Conservation (phyloP, 202 grass and related monocot genomes). For the Dendrocalamus latiflorus region DNA sequence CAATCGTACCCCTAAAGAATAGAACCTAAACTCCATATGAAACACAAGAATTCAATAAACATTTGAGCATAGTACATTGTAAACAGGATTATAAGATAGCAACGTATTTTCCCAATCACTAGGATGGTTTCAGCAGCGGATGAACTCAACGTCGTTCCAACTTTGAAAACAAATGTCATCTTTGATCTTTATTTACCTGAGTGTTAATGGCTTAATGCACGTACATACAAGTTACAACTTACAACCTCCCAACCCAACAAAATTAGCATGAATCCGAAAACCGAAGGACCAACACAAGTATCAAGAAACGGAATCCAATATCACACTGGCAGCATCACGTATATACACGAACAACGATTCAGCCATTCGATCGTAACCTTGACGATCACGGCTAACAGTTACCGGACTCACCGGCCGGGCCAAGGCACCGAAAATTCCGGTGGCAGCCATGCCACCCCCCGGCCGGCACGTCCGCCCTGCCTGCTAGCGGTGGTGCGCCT, state of each 20-base stretch:
- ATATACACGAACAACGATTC: neutral
- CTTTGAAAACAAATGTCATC: neutral
- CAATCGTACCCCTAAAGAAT: too few species aligned
- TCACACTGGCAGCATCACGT: neutral
- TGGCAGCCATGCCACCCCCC: neutral
- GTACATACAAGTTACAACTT: conserved; percentile 33
- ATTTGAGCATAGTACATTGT: neutral
- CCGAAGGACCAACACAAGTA: neutral
- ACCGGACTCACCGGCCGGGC: neutral
- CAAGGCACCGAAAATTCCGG: neutral
- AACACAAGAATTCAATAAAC: neutral
- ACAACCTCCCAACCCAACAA: conserved; percentile 12
- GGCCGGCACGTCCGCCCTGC: neutral
- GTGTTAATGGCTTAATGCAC: neutral
- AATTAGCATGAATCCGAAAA: neutral
- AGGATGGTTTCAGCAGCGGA: too few species aligned
- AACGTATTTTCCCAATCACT: neutral
- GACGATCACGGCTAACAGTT: neutral
- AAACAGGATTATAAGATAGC: neutral
- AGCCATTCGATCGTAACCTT: neutral
- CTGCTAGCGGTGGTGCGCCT: conserved; percentile 23
- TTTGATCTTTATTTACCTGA: neutral
- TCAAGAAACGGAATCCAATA: neutral
- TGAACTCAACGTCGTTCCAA: neutral
- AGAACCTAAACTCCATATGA: neutral